These are phyloP conservation scores for Aspergillus bombycis DNA, from an alignment of 2,329 filamentous ascomycete genomes.

Conservation along the genomic window DNA sequence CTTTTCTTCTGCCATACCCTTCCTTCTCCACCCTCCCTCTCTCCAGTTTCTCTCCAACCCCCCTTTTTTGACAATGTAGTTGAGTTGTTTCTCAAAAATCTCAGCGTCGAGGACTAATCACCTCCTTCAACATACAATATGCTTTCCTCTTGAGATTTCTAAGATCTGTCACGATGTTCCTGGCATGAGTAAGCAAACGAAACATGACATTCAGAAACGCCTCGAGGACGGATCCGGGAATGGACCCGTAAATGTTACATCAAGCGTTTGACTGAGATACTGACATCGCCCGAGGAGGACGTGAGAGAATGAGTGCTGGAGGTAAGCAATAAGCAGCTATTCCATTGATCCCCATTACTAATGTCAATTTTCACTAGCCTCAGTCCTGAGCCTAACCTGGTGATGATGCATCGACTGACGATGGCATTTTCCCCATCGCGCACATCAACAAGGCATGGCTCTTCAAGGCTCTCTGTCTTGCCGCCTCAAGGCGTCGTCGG, in stretches of 20 bases:
- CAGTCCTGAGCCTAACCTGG: not conserved
- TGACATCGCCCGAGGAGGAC: not conserved
- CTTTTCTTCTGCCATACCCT: not conserved
- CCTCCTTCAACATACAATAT: not conserved
- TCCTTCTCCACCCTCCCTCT: not conserved
- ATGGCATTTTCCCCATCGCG: not conserved
- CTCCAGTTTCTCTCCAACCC: not conserved
- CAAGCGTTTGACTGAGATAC: not conserved
- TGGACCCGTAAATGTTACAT: not conserved
- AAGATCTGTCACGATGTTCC: not conserved
- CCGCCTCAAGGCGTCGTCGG: not conserved
- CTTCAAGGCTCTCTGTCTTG: not conserved
- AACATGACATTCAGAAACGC: not conserved
- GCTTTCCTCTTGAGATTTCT: not conserved
- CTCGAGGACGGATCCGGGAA: not conserved
- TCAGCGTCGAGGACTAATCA: not conserved
- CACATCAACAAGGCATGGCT: not conserved
- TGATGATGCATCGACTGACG: not conserved
- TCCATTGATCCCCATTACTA: not conserved
- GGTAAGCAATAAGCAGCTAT: not conserved
- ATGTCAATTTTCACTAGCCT: not conserved
- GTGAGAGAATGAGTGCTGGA: not conserved
- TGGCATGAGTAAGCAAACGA: not conserved
- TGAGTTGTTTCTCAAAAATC: not conserved
- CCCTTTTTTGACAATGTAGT: not conserved